Evolutionary conservation across 2,329 filamentous ascomycete species (phyloP).

Genomic region (Colletotrichum tofieldiae): DNA sequence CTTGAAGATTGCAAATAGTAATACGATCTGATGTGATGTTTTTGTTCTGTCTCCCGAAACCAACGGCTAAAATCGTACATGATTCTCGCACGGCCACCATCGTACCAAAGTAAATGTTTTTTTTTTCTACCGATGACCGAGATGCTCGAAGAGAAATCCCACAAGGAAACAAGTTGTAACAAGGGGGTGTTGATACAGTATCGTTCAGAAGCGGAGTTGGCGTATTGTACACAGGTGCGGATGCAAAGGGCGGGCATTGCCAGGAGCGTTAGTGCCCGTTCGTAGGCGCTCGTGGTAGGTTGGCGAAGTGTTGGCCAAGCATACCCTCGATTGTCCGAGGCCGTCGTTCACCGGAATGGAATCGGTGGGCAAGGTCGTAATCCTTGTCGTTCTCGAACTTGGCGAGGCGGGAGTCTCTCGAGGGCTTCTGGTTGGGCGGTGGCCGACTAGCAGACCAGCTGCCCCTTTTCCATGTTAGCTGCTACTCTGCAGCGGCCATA

Average conservation of each 20-base stretch:
- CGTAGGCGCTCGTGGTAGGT: background rate
- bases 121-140: background rate
- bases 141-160: too few relatives aligned
- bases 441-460: background rate
- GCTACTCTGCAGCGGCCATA: too few relatives aligned
- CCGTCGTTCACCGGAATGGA: background rate
- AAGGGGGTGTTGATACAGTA: background rate
- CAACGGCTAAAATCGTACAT: background rate
- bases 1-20: background rate
- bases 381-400: slow-evolving; percentile 5
- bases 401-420: slow-evolving; percentile 6
- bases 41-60: background rate
- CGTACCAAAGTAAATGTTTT: background rate
- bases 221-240: slow-evolving; percentile 8
- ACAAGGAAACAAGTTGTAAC: background rate
- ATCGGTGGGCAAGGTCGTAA: slow-evolving; percentile 2
- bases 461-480: background rate
- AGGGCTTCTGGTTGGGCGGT: background rate
- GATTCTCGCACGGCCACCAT: background rate
- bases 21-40: too few relatives aligned
- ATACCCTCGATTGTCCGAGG: background rate
- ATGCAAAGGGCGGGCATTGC: background rate
- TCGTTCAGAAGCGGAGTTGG: background rate
- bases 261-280: background rate
- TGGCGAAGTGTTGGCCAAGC: background rate